phyloP scores from a whole-genome alignment of 352 stramenopile genomes.

The Pythium myriotylum region DNA sequence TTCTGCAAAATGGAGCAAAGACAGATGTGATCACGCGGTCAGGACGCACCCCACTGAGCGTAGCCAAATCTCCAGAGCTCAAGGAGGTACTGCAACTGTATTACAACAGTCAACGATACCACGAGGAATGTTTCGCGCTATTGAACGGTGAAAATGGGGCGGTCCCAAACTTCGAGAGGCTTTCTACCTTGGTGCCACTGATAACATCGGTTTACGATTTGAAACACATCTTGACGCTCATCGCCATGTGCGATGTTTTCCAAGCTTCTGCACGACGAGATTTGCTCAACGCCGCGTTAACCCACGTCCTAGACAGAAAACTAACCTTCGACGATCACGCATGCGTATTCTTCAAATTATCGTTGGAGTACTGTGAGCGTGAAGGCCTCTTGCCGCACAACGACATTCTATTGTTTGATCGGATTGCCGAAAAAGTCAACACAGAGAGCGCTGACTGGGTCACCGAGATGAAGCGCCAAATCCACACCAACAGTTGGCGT shows the following conservation, averaged over 20 bases:
- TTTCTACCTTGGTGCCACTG: conserved; percentile 26
- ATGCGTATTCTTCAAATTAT: conserved; percentile 39
- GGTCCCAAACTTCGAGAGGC: not conserved
- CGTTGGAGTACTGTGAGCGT: conserved; percentile 29
- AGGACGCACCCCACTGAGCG: conserved; percentile 6
- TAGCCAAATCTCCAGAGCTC: not conserved
- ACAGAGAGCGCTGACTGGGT: conserved; percentile 18
- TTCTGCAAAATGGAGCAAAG: conserved; percentile 2
- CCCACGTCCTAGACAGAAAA: conserved; percentile 34
- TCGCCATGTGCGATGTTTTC: not conserved
- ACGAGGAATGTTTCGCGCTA: conserved; percentile 8
- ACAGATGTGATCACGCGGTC: not conserved
- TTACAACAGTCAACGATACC: conserved; percentile 18
- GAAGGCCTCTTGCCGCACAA: conserved; percentile 6
- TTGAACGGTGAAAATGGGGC: not conserved
- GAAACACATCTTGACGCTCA: not conserved
- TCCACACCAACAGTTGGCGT: conserved; percentile 11
- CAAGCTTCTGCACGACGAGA: not conserved
- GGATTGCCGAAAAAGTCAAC: conserved; percentile 21
- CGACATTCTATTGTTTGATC: conserved; percentile 10
- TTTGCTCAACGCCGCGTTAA: conserved; percentile 26
- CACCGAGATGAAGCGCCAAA: conserved; percentile 4
- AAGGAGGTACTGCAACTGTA: conserved; percentile 1
- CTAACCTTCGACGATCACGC: conserved; percentile 24
- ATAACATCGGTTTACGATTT: conserved; percentile 38